Base-by-base conservation (phyloP, 768 basidiomycete species). In the Trametes cinnabarina region DNA sequence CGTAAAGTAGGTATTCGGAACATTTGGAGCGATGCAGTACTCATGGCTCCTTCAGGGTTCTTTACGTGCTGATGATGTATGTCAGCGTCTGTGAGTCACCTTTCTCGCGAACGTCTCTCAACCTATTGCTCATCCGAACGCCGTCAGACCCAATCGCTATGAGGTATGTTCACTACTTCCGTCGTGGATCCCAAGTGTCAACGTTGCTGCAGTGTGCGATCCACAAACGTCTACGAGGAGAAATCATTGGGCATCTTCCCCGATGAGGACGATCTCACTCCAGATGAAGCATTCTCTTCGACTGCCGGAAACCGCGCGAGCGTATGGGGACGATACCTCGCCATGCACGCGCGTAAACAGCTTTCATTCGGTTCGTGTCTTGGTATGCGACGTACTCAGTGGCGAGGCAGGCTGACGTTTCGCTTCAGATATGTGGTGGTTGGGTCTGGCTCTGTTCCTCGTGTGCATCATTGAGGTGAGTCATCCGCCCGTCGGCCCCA, bases 31-130 rank as follows among this genome's bases (percentile, higher is more conserved):
- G 15, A 17, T 41, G 19, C 11, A 26, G 23, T 14, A 30, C 28
- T 44, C 10, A 49, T 32, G 37, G n/a, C 15, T 2, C n/a, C 8
- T 56, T 14, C 64, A 92, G 90, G 69, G 90, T 95, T 0, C 71
- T 95, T 40, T 95, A 89, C 68, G 85, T 92, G 2, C 79, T 94
- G 66, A 96, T 94, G 94, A 98, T 96, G 94, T 93, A 90, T 66
- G 84, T 92, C 65, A 86, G 85, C 65, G 81, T 89, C 60, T 89
- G 90, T 91, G 65, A 74, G 86, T 81, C 30, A 53, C 3, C 50
- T 48, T 14, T 49, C 47, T 65, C 47, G 35, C 54, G 26, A 60
- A 56, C 26, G 10, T 41, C 22, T 28, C 32, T 40, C 12, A 40
- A 22, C 32, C 48, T 48, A 32, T 5, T 12, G 47, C 54, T 68